A percentile compares a stretch with the other conserved stretches of the same genome.
These are phyloP conservation scores for Salix dunnii DNA, from an alignment of 345 rosid species.

Conservation along the genomic window DNA sequence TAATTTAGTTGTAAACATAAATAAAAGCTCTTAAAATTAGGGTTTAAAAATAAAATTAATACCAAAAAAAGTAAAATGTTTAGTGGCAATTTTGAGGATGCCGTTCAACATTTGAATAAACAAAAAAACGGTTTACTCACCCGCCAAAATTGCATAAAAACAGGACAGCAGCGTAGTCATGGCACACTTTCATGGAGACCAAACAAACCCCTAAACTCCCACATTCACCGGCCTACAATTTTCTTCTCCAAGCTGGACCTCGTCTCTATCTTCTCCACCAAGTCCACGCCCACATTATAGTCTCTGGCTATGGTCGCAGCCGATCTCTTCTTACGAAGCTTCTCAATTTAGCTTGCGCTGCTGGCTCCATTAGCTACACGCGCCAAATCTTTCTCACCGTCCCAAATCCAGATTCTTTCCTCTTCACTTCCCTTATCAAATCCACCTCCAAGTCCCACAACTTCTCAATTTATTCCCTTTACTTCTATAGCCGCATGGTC, in stretches of 20 bases:
- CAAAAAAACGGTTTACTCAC: not conserved
- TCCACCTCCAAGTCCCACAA: slow-evolving; percentile 43
- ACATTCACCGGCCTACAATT: slow-evolving; percentile 52
- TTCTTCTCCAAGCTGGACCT: slow-evolving; percentile 64
- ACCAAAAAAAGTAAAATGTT: no score
- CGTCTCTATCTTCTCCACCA: slow-evolving; percentile 60
- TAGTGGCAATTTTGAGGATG: no score
- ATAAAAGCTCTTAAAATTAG: no score
- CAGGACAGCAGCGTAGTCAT: not conserved
- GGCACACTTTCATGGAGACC: slow-evolving; percentile 30
- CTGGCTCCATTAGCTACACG: slow-evolving; percentile 49
- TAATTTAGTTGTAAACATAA: no score
- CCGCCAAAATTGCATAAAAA: not conserved
- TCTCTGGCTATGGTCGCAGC: slow-evolving; percentile 49
- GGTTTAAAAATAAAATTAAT: no score
- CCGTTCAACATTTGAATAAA: no score
- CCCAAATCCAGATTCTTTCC: slow-evolving; percentile 61
- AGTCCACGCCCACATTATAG: slow-evolving; percentile 54
- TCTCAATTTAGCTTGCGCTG: slow-evolving; percentile 53
- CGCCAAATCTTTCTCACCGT: slow-evolving; percentile 51
- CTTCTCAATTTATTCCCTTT: slow-evolving; percentile 42
- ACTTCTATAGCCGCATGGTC: slow-evolving; percentile 57
- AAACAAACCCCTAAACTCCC: slow-evolving; percentile 13
- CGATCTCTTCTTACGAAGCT: slow-evolving; percentile 76
- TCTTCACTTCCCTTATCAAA: slow-evolving; percentile 61